Percentiles rank a stretch among this genome's conserved stretches.
Conservation (phyloP, 2,329 filamentous ascomycete genomes). For the Cercospora canescens region DNA sequence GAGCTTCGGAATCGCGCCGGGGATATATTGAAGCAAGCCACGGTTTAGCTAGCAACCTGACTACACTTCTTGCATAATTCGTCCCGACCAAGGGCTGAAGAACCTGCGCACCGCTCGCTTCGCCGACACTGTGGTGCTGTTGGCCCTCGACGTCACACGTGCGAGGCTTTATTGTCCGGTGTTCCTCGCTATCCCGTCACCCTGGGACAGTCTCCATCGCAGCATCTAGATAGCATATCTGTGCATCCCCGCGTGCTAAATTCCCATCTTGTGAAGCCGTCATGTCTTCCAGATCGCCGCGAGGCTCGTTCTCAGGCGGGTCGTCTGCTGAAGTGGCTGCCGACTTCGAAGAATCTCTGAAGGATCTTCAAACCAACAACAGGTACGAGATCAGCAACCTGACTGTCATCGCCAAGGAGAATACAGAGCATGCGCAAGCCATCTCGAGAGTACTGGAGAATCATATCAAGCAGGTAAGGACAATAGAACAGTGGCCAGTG, state of each 20-base stretch:
- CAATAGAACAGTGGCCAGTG: not conserved
- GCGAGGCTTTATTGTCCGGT: not conserved
- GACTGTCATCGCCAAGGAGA: slow-evolving; percentile 96
- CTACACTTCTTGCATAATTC: slow-evolving; percentile 26
- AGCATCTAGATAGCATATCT: slow-evolving; percentile 26
- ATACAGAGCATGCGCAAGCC: slow-evolving; percentile 90
- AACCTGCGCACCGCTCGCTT: slow-evolving; percentile 8
- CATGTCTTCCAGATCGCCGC: slow-evolving; percentile 57
- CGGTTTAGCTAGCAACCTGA: slow-evolving; percentile 51
- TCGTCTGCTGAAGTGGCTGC: slow-evolving; percentile 83
- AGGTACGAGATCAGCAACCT: slow-evolving; percentile 95
- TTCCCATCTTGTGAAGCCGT: slow-evolving; percentile 34
- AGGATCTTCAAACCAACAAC: slow-evolving; percentile 88
- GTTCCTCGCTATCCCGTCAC: not conserved
- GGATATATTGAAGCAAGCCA: slow-evolving; percentile 8
- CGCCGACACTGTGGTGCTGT: not conserved
- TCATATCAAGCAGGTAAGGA: slow-evolving; percentile 89
- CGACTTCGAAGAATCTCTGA: slow-evolving; percentile 90
- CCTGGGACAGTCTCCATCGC: slow-evolving; percentile 8
- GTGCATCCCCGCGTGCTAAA: slow-evolving; percentile 26
- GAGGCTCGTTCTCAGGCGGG: slow-evolving; percentile 42
- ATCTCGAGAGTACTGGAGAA: slow-evolving; percentile 89
- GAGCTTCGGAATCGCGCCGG: slow-evolving; percentile 27
- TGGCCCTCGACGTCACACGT: slow-evolving; percentile 2
- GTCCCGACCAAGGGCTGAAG: slow-evolving; percentile 19